Evolutionary conservation across 2,329 filamentous ascomycete genomes (phyloP).

Genomic region (Alternaria brassicicola): DNA sequence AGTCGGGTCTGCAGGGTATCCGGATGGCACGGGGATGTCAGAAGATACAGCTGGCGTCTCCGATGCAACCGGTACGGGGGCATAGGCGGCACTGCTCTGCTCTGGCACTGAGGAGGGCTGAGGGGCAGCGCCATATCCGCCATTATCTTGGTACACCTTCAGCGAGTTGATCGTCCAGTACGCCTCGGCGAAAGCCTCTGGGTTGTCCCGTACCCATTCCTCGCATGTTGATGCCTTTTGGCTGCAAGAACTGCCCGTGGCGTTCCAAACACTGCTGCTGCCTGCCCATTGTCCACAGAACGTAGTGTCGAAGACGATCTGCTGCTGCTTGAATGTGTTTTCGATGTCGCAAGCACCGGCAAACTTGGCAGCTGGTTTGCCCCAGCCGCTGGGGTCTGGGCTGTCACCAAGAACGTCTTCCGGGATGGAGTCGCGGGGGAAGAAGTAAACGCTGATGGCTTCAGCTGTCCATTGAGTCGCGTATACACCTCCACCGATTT

Average conservation of each 20-base stretch:
- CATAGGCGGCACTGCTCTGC: slow-evolving; percentile 20
- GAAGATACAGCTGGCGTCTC: slow-evolving; percentile 9
- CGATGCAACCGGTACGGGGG: slow-evolving; percentile 17
- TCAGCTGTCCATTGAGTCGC: slow-evolving; percentile 68
- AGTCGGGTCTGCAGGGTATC: slow-evolving; percentile 5
- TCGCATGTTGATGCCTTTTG: slow-evolving; percentile 69
- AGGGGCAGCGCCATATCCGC: slow-evolving; percentile 20
- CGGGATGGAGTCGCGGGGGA: slow-evolving; percentile 71
- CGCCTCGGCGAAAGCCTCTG: slow-evolving; percentile 70
- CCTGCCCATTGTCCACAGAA: slow-evolving; percentile 87
- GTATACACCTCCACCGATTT: slow-evolving; percentile 53
- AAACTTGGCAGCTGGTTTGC: slow-evolving; percentile 71
- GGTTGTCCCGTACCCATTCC: slow-evolving; percentile 74
- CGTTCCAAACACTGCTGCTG: slow-evolving; percentile 67
- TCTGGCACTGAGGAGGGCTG: slow-evolving; percentile 15
- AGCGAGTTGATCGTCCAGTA: slow-evolving; percentile 72
- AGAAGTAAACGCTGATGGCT: slow-evolving; percentile 82
- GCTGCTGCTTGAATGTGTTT: slow-evolving; percentile 71
- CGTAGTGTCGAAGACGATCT: slow-evolving; percentile 80
- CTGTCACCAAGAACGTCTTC: slow-evolving; percentile 63
- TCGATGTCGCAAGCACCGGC: slow-evolving; percentile 72
- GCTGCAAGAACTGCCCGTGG: slow-evolving; percentile 60
- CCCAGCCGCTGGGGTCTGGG: slow-evolving; percentile 74
- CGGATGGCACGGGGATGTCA: background rate
- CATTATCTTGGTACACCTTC: slow-evolving; percentile 48